Percentiles rank a stretch among this genome's conserved stretches.
phyloP scores from a whole-genome alignment of 169 alveolate genomes.

The Plasmodium cynomolgi region DNA sequence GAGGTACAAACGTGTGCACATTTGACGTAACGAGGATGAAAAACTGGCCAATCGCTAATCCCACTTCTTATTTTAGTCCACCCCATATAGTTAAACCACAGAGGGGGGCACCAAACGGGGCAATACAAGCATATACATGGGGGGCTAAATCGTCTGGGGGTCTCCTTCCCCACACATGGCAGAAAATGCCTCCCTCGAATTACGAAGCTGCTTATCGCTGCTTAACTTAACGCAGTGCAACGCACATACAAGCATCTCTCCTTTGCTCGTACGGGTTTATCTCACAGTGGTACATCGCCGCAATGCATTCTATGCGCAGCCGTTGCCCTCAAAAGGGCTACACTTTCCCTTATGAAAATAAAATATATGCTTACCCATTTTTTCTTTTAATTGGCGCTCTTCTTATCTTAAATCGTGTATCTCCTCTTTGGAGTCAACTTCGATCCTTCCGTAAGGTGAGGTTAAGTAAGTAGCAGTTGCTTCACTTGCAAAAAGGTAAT shows the following conservation, averaged over 20 bases:
- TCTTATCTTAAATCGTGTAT: neutral
- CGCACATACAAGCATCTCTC: neutral
- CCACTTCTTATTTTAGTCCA: neutral
- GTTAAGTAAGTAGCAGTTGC: neutral
- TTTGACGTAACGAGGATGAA: neutral
- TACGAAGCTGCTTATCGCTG: neutral
- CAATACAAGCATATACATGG: neutral
- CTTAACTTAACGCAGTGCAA: neutral
- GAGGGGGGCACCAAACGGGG: neutral
- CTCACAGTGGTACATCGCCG: neutral
- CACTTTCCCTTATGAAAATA: neutral
- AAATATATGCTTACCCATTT: conserved; percentile 33
- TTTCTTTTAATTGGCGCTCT: neutral
- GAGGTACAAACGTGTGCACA: neutral
- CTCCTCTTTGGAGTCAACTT: neutral
- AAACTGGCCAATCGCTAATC: neutral
- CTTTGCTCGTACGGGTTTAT: neutral
- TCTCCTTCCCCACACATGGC: neutral
- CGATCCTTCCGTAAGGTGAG: neutral
- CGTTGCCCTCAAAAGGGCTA: neutral
- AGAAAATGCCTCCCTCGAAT: neutral
- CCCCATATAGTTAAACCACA: neutral
- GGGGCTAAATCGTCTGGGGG: neutral
- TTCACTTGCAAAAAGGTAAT: neutral
- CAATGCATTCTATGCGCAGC: neutral